A percentile compares a stretch with the other conserved stretches of the same genome.
These are phyloP conservation scores for Capsicum chinense DNA, from an alignment of 257 asterid species.

Conservation along the genomic window DNA sequence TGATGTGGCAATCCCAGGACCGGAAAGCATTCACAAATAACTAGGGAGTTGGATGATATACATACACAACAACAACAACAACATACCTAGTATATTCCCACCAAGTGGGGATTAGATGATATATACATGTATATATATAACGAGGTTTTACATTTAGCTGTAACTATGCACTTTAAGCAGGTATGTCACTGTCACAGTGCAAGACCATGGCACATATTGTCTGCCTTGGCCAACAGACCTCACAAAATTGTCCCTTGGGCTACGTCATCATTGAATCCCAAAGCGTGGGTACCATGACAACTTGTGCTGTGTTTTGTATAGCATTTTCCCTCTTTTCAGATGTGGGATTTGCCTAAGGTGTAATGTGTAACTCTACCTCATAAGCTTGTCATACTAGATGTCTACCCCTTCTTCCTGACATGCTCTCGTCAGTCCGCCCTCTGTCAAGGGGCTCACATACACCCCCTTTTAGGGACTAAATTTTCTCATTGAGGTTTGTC, in stretches of 20 bases:
- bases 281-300: neutral
- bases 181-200: neutral
- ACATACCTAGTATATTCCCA: too few species aligned
- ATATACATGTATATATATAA: neutral
- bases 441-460: neutral
- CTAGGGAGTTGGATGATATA: neutral
- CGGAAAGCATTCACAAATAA: conserved; percentile 1
- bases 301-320: neutral
- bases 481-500: neutral
- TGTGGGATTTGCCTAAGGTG: neutral
- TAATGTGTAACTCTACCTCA: neutral
- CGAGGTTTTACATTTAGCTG: conserved; percentile 4
- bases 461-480: conserved; percentile 4
- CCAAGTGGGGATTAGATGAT: too few species aligned
- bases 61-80: neutral
- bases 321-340: neutral
- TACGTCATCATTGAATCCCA: neutral
- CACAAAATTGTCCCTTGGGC: neutral
- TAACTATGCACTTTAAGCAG: conserved; percentile 18
- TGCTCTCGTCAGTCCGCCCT: neutral
- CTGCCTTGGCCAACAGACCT: conserved; percentile 3
- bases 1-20: conserved; percentile 9
- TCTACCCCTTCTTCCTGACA: neutral
- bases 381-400: neutral
- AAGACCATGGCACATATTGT: neutral